Conservation (phyloP, 2,329 filamentous ascomycete species). For the Didymella pomorum region DNA sequence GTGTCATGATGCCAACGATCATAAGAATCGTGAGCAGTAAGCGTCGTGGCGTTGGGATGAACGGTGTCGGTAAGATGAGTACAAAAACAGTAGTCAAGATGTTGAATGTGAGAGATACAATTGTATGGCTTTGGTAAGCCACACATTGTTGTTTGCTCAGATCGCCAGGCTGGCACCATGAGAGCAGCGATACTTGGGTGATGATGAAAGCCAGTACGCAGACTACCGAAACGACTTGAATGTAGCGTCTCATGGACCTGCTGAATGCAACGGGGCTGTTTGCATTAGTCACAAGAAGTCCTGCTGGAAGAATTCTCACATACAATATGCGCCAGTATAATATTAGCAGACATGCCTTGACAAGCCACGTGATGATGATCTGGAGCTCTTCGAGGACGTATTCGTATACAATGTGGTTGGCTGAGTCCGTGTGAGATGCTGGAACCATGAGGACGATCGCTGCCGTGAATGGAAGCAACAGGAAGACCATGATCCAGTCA, state of each 20-base stretch:
- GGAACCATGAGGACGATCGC: conserved; percentile 29
- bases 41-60: conserved; percentile 41
- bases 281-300: conserved; percentile 10
- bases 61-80: conserved; percentile 34
- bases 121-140: conserved; percentile 31
- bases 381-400: conserved; percentile 41
- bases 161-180: conserved; percentile 32
- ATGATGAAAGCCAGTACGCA: conserved; percentile 32
- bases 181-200: conserved; percentile 28
- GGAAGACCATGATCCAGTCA: conserved; percentile 40
- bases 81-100: conserved; percentile 28
- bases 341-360: conserved; percentile 40
- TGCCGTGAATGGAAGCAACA: conserved; percentile 35
- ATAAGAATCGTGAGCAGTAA: conserved; percentile 33
- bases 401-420: conserved; percentile 25
- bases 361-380: conserved; percentile 36
- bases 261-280: conserved; percentile 25
- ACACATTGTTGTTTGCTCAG: conserved; percentile 26
- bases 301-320: neutral
- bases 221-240: conserved; percentile 22
- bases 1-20: conserved; percentile 26
- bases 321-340: conserved; percentile 44
- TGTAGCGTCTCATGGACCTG: conserved; percentile 18
- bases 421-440: neutral
- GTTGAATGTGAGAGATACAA: conserved; percentile 20